Percentiles rank a stretch among this genome's conserved stretches.
Conservation (phyloP, 2,329 filamentous ascomycete genomes). For the Aspergillus vadensis region DNA sequence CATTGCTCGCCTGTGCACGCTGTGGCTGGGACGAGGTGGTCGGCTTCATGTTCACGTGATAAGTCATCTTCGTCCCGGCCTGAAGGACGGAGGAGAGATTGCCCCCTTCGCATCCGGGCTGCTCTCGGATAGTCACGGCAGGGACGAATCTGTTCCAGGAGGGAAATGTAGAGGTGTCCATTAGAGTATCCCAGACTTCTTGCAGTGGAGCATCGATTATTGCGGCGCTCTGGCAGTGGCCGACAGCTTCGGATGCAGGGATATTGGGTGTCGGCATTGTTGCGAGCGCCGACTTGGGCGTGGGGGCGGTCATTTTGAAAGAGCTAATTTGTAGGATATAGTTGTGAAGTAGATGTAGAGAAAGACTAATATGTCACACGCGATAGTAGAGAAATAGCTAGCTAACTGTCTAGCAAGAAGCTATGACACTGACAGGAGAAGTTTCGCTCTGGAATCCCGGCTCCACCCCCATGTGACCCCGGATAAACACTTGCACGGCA, state of each 20-base stretch:
- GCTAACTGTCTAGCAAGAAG: background rate
- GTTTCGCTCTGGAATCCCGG: background rate
- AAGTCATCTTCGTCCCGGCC: constrained; percentile 46
- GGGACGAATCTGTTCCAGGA: constrained; percentile 53
- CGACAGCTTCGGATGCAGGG: constrained; percentile 29
- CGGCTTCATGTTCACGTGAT: constrained; percentile 47
- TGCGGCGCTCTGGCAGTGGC: constrained; percentile 38
- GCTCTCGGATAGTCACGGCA: constrained; percentile 48
- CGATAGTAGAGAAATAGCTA: background rate
- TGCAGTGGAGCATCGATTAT: constrained; percentile 45
- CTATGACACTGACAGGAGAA: background rate
- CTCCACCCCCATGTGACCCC: background rate
- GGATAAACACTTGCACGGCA: background rate
- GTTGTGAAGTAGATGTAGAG: background rate
- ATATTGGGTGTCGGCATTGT: constrained; percentile 30
- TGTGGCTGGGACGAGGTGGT: constrained; percentile 24
- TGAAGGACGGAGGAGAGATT: constrained; percentile 34
- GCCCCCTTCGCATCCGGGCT: constrained; percentile 29
- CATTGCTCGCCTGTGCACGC: constrained; percentile 28
- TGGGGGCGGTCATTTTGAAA: constrained; percentile 12
- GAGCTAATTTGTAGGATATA: background rate
- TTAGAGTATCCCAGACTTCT: constrained; percentile 47
- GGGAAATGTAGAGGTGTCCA: constrained; percentile 49
- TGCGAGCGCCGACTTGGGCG: constrained; percentile 6
- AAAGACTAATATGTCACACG: background rate